Evolutionary conservation across 257 asterid species (phyloP), one percentile per base, ranked within the genome.

Genomic region (Catharanthus roseus): DNA sequence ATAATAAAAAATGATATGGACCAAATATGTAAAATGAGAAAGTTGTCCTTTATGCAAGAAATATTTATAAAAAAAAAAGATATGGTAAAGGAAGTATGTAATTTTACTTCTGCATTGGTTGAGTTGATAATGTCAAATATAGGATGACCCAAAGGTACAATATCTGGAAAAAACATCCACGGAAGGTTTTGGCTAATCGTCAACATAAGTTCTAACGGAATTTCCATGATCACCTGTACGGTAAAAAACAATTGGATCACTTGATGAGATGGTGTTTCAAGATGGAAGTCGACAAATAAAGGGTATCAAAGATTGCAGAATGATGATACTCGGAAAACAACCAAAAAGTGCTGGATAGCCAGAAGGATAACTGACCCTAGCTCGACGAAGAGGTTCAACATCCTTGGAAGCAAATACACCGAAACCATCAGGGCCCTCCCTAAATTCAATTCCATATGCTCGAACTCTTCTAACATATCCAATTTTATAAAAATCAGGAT

Each of bases 81-180:
- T 72, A 74, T 23, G 68, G 61, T 23, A 72, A 69, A 58, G 65
- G 61, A 31, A 69, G 66, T 54, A 51, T 39, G 57, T 38, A 75
- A 76, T 77, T 74, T 73, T 79, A 91, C 99, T 96, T 93, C 90
- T 16, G 97, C 96, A 83, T 93, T 79, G 77, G 97, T 91, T 70
- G 99, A 93, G 84, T 93, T 91, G 72, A 91, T 91, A 71, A 93
- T 88, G 85, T 91, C 96, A 71, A 91, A 93, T 77, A 93, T 88
- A 76, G 99, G 99, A 84, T 93, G 97, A 65, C 97, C 99, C 8
- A 91, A 45, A 24, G 99, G 99, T 78, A 93, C 80, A 76, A 84
- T 89, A 82, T 93, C 97, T 1, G 99, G 99, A 76, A 91, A 93
- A 82, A 93, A 93, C 97, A 93, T 93, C 97, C 99, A 93, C 7